phyloP scores from a whole-genome alignment of 2,329 filamentous ascomycete genomes.

The Exophiala lecanii-corni region DNA sequence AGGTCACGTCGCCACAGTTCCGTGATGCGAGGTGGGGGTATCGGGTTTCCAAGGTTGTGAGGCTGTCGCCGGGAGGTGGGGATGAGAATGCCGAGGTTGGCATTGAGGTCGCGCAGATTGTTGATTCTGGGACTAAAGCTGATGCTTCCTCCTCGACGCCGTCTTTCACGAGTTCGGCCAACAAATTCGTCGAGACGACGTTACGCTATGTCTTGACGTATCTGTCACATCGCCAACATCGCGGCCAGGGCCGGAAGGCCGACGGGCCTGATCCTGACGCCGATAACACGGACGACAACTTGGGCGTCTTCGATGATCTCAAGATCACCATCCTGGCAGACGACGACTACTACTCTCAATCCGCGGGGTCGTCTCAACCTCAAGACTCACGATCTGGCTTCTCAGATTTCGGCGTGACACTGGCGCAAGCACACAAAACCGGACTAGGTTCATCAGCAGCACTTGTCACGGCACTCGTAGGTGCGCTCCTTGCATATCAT shows the following conservation, averaged over 20 bases:
- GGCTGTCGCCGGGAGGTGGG: neutral
- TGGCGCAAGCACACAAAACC: slow-evolving; percentile 84
- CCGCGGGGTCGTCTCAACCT: slow-evolving; percentile 34
- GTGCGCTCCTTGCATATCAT: slow-evolving; percentile 63
- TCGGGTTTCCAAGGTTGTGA: slow-evolving; percentile 60
- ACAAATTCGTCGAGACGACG: slow-evolving; percentile 89
- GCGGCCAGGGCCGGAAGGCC: too few species aligned
- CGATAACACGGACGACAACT: slow-evolving; percentile 38
- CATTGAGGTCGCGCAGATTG: slow-evolving; percentile 62
- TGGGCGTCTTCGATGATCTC: slow-evolving; percentile 55
- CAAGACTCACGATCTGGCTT: slow-evolving; percentile 49
- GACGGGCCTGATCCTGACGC: too few species aligned
- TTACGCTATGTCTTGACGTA: slow-evolving; percentile 85
- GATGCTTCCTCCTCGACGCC: too few species aligned
- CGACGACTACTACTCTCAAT: slow-evolving; percentile 91
- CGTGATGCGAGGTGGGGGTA: slow-evolving; percentile 83
- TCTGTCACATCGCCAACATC: slow-evolving; percentile 42
- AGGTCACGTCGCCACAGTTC: slow-evolving; percentile 91
- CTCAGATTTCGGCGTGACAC: slow-evolving; percentile 68
- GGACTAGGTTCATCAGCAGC: slow-evolving; percentile 93
- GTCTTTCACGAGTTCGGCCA: slow-evolving; percentile 39
- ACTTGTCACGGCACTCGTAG: slow-evolving; percentile 81
- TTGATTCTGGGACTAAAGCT: slow-evolving; percentile 22
- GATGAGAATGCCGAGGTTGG: slow-evolving; percentile 64
- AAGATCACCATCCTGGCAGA: slow-evolving; percentile 86